Base-by-base conservation (phyloP, 805 yeast species). In the Starmerella powellii region DNA sequence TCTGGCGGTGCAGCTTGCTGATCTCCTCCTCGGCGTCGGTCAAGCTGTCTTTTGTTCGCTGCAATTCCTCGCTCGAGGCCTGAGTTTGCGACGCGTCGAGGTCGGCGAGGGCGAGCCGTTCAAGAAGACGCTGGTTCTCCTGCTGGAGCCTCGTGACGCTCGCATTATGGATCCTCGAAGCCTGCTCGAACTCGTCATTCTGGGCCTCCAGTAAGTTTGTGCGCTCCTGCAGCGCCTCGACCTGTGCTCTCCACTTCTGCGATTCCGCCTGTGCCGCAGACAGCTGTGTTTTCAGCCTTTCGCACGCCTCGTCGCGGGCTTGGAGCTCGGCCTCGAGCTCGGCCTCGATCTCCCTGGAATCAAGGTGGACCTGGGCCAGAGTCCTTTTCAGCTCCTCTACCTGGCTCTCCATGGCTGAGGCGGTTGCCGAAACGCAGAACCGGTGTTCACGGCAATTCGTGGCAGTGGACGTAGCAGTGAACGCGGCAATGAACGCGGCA, bases 171-270 rank as follows among this genome's bases (percentile, higher is more conserved):
- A 13, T 60, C 51, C 32, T 64, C 53, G 33, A 59, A 59, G 33
- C 70, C 33, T 66, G 65, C 47, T 68, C 73, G 49, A 66, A 57
- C 42, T 61, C 66, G 43, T 69, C 74, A 47, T 67, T 65, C 24
- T 57, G 47, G 38, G 64, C 64, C 52, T 69, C 73, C 15, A 67
- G 62, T 20, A 67, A 67, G 13, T 66, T 59, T 26, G 68, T 49
- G 30, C 58, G 59, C 6, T 52, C 41, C 24, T 51, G 57, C 20
- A 23, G 18, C 8, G 11, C 17, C 2, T 6, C 17, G 19, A 23
- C 49, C 30, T 46, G 49, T 29, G 39, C 39, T 38, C 52, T 58
- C 42, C 48, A 51, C 40, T 38, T 46, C 13, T 51, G 49, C 10
- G 53, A 47, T 40, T 59, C 62, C 18, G 51, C 48, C 28, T 59